Evolutionary conservation across 345 rosid species (phyloP), one percentile per base, ranked within the genome.

Genomic region (Pseudoturritis turrita): DNA sequence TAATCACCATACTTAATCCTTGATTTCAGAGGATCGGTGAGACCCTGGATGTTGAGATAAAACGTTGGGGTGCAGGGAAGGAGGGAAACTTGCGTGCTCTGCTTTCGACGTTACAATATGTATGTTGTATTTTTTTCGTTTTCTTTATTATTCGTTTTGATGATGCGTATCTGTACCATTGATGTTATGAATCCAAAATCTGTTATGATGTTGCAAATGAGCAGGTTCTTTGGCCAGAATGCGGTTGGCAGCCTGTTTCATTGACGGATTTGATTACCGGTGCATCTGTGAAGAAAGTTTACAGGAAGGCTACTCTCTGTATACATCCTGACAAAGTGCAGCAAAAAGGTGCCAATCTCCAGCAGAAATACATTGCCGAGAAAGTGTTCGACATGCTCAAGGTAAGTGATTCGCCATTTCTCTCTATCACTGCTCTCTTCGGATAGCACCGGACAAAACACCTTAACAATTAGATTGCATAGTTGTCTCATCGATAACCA

Each of bases 241-340:
- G 99, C 21, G 99, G 98, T 67, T 95, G 98, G 98, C 98, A 88
- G 65, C 91, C 96, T 40, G 89, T 92, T 73, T 95, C 98, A 41
- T 76, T 91, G 87, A 95, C 94, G 3, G 96, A 95, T 79, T 79
- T 95, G 82, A 92, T 95, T 3, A 85, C 94, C 35, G 97, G 73
- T 23, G 91, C 88, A 0, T 63, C 96, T 0, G 99, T 92, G 50
- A 95, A 95, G 79, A 92, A 95, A 46, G 81, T 71, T 22, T 95
- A 95, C 71, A 85, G 97, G 65, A 95, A 95, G 75, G 94, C 98
- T 12, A 95, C 94, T 44, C 82, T 95, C 31, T 92, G 99, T 79
- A 89, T 95, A 76, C 99, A 95, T 83, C 98, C 98, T n/a, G 99
- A 95, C 79, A 95, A 95, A 83, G 99, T 95, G 76, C 99, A 95